Percentiles rank a stretch among this genome's conserved stretches.
These are phyloP conservation scores for Urtica urens DNA, from an alignment of 306 rosid species.

Conservation along the genomic window DNA sequence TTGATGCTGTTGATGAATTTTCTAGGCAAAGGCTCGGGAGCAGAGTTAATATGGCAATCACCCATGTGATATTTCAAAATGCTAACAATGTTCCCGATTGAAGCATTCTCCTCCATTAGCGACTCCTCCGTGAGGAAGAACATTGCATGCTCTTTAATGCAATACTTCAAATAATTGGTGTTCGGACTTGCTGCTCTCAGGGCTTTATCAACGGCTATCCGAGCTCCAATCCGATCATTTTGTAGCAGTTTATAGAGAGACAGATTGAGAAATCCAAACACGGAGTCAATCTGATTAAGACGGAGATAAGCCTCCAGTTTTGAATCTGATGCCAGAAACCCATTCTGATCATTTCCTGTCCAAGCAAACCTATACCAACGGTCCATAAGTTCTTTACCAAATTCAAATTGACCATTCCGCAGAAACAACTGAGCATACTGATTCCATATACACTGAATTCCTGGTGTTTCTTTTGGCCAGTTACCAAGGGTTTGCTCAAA, in stretches of 20 bases:
- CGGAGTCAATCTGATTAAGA: slow-evolving; percentile 38
- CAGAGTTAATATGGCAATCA: slow-evolving; percentile 27
- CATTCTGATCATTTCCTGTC: slow-evolving; percentile 26
- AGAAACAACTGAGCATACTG: slow-evolving; percentile 63
- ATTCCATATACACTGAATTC: slow-evolving; percentile 84
- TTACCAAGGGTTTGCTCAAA: slow-evolving; percentile 58
- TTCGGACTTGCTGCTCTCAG: slow-evolving; percentile 38
- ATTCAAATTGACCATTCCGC: slow-evolving; percentile 34
- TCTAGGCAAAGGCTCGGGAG: slow-evolving; percentile 46
- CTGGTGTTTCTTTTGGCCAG: slow-evolving; percentile 80
- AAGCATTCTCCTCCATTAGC: slow-evolving; percentile 31
- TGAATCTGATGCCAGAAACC: slow-evolving; percentile 33
- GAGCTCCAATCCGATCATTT: slow-evolving; percentile 50
- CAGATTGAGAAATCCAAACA: slow-evolving; percentile 76
- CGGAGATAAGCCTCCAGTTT: slow-evolving; percentile 19
- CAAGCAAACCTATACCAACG: slow-evolving; percentile 63
- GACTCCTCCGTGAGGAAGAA: slow-evolving; percentile 53
- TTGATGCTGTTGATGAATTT: slow-evolving; percentile 46
- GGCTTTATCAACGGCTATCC: slow-evolving; percentile 50
- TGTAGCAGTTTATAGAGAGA: slow-evolving; percentile 41
- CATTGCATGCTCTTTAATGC: slow-evolving; percentile 46
- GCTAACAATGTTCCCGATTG: slow-evolving; percentile 35
- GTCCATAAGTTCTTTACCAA: slow-evolving; percentile 50
- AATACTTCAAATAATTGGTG: slow-evolving; percentile 41
- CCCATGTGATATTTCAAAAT: slow-evolving; percentile 45